Percentiles rank a stretch among this genome's conserved stretches.
Evolutionary conservation across 2,329 filamentous ascomycete species (phyloP).

Genomic region (Gliomastix tumulicola): DNA sequence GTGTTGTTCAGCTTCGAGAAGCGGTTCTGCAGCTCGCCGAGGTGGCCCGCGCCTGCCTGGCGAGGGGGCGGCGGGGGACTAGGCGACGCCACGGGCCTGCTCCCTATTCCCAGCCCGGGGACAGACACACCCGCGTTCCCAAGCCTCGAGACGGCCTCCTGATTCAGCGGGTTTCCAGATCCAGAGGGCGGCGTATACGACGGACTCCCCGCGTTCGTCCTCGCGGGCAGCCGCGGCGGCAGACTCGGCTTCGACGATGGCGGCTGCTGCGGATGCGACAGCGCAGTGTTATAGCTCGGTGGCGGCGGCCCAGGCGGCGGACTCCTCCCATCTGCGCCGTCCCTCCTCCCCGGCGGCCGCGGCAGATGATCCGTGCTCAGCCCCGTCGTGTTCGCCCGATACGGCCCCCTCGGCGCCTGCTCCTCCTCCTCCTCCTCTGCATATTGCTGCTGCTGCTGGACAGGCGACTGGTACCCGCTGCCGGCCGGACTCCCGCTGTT

Average conservation of each 20-base stretch:
- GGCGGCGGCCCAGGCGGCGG: constrained; percentile 12
- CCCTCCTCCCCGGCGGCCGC: constrained; percentile 56
- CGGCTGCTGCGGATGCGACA: constrained; percentile 27
- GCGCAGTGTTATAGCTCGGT: constrained; percentile 17
- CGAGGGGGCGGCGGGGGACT: constrained; percentile 14
- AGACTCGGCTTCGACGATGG: constrained; percentile 45
- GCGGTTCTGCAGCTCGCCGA: constrained; percentile 62
- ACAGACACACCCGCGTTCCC: constrained; percentile 72
- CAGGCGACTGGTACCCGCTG: constrained; percentile 6
- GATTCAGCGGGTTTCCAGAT: constrained; percentile 35
- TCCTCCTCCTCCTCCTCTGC: constrained; percentile 11
- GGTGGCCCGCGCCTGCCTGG: constrained; percentile 24
- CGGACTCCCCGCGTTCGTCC: constrained; percentile 25
- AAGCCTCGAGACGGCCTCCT: constrained; percentile 58
- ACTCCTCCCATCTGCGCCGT: constrained; percentile 25
- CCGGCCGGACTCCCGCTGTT: too few relatives aligned
- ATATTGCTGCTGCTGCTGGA: constrained; percentile 5
- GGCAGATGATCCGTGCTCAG: constrained; percentile 63
- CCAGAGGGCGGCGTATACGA: constrained; percentile 26
- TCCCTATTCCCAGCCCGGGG: constrained; percentile 67
- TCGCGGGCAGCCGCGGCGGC: constrained; percentile 59
- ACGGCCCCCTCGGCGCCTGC: constrained; percentile 44
- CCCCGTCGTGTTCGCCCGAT: constrained; percentile 63
- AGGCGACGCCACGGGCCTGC: constrained; percentile 18
- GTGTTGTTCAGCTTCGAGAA: constrained; percentile 48